Evolutionary conservation across 768 basidiomycete genomes (phyloP).

Genomic region (Naganishia randhawae): DNA sequence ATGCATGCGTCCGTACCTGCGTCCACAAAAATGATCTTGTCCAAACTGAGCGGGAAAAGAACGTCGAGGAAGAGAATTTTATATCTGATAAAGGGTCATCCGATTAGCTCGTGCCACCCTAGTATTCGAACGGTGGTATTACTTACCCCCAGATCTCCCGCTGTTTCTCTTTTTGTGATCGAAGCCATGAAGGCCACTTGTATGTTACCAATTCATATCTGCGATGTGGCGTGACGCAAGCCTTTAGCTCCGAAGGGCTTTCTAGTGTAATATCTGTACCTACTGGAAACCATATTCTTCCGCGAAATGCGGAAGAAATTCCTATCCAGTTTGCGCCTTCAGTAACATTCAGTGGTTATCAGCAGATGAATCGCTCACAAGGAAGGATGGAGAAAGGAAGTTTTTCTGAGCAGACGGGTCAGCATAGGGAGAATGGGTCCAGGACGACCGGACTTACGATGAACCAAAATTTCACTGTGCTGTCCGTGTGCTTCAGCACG

Average conservation of each 20-base stretch:
- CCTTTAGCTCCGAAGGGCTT: neutral
- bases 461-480: conserved; percentile 98
- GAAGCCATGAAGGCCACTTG: conserved; percentile 98
- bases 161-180: conserved; percentile 96
- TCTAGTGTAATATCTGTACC: neutral
- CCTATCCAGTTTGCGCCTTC: conserved; percentile 55
- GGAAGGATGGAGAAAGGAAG: conserved; percentile 94
- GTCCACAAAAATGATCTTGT: conserved; percentile 98
- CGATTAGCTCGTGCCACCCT: neutral
- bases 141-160: conserved; percentile 85
- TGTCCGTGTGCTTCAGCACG: conserved; percentile 87
- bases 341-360: neutral
- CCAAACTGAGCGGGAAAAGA: conserved; percentile 96
- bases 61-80: conserved; percentile 99
- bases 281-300: conserved; percentile 79
- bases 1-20: conserved; percentile 53
- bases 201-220: conserved; percentile 92
- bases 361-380: conserved; percentile 56
- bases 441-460: conserved; percentile 57
- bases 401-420: conserved; percentile 57
- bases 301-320: conserved; percentile 91
- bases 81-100: conserved; percentile 55
- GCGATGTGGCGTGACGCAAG: neutral
- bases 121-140: neutral
- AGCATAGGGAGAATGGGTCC: neutral